Percentiles rank a stretch among this genome's conserved stretches.
Conservation (phyloP, 306 rosid genomes). For the Lathyrus aphaca region DNA sequence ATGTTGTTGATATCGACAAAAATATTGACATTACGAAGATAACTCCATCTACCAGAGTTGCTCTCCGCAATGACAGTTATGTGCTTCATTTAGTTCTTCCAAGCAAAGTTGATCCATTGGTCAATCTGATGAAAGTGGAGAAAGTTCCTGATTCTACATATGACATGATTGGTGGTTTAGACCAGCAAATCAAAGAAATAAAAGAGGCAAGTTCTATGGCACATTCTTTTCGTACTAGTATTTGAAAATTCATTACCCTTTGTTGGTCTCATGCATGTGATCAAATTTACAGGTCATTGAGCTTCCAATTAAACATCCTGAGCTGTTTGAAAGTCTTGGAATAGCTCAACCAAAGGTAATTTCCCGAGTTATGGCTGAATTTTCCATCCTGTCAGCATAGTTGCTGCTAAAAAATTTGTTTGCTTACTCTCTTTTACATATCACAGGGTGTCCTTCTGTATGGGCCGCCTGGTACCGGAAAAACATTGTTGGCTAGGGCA, state of each 20-base stretch:
- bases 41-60: constrained; percentile 96
- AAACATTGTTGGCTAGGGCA: constrained; percentile 97
- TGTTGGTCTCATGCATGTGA: constrained; percentile 28
- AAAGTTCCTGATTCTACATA: constrained; percentile 99
- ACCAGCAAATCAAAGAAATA: constrained; percentile 98
- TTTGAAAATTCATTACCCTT: neutral
- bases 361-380: constrained; percentile 1
- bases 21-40: constrained; percentile 93
- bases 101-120: constrained; percentile 98
- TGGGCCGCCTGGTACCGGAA: constrained; percentile 99
- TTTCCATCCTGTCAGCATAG: neutral
- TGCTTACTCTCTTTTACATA: constrained; percentile 34
- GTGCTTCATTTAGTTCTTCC: constrained; percentile 96
- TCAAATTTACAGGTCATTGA: constrained; percentile 78
- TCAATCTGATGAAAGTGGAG: constrained; percentile 98
- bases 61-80: constrained; percentile 97
- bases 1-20: constrained; percentile 96
- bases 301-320: constrained; percentile 97
- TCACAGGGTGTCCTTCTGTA: constrained; percentile 87
- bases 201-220: constrained; percentile 66
- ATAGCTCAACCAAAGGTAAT: constrained; percentile 99
- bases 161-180: constrained; percentile 99
- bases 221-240: constrained; percentile 26
- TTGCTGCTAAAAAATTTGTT: neutral
- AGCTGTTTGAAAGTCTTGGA: constrained; percentile 98